Percentiles rank a stretch among this genome's conserved stretches.
Evolutionary conservation across 139 green algal species (phyloP).

Genomic region (Chlamydomonas incerta): DNA sequence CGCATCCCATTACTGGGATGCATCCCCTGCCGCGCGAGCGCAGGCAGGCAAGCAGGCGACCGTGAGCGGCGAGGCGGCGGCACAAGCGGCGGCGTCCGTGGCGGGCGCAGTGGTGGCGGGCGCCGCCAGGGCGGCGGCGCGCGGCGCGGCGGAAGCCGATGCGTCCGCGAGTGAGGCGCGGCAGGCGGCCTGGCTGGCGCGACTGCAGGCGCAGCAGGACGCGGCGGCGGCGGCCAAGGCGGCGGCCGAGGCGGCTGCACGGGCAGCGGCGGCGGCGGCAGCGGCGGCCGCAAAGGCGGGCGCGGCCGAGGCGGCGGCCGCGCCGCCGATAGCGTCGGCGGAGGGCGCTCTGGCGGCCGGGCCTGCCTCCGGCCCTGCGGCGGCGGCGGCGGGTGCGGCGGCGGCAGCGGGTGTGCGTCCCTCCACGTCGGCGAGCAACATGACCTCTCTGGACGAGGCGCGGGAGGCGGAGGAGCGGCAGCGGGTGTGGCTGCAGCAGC

Average conservation of each 20-base stretch:
- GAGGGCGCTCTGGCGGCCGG: too few species aligned
- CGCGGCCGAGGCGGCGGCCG: too few species aligned
- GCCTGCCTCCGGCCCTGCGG: too few species aligned
- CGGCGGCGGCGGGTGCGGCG: neutral
- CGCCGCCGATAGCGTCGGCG: too few species aligned
- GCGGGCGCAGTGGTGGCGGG: too few species aligned
- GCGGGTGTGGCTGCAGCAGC: constrained; percentile 34
- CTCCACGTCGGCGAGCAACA: neutral
- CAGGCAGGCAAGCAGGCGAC: neutral
- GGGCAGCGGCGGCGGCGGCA: neutral
- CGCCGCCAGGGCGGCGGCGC: neutral
- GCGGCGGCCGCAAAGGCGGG: neutral
- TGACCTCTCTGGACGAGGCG: constrained; percentile 8
- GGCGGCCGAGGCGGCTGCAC: neutral
- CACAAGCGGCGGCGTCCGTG: neutral
- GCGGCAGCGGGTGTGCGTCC: neutral
- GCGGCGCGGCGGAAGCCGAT: neutral
- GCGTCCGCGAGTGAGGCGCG: neutral
- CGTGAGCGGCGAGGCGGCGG: too few species aligned
- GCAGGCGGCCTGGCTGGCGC: constrained; percentile 9
- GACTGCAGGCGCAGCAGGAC: constrained; percentile 22
- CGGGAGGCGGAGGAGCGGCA: constrained; percentile 37
- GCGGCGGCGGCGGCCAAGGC: constrained; percentile 2
- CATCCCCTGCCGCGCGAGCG: too few species aligned
- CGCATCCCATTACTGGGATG: too few species aligned